Evolutionary conservation across 2,329 filamentous ascomycete species (phyloP).

Genomic region (Cytospora piceicola): DNA sequence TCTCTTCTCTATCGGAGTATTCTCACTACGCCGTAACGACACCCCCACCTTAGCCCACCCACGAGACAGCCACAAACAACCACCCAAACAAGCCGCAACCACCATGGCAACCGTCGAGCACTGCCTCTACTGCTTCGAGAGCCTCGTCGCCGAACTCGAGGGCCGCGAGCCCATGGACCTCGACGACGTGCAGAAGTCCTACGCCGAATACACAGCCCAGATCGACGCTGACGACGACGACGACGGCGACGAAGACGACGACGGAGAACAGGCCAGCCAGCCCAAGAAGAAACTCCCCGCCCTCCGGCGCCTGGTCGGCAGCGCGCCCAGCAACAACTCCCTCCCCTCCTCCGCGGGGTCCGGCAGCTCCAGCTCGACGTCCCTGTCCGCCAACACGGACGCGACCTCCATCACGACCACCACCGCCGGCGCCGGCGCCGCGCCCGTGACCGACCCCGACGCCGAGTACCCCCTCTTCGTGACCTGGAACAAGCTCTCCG

Average conservation of each 20-base stretch:
- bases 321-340: constrained; percentile 32
- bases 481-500: constrained; percentile 82
- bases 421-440: constrained; percentile 48
- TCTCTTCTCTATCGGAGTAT: not conserved
- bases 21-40: not conserved
- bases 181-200: constrained; percentile 70
- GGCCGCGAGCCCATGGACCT: constrained; percentile 70
- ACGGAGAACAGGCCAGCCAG: constrained; percentile 1
- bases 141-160: constrained; percentile 75
- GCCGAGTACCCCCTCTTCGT: constrained; percentile 81
- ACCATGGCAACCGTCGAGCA: constrained; percentile 83
- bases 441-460: constrained; percentile 37
- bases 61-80: not conserved
- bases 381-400: constrained; percentile 37
- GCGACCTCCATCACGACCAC: constrained; percentile 45
- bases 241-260: constrained; percentile 26
- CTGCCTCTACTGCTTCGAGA: constrained; percentile 93
- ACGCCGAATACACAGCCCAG: constrained; percentile 46
- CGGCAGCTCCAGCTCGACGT: constrained; percentile 40
- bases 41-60: not conserved
- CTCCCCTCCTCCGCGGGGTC: constrained; percentile 40
- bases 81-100: constrained; percentile 43
- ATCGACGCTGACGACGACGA: constrained; percentile 34
- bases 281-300: constrained; percentile 45
- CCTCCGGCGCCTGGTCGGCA: constrained; percentile 46